phyloP scores from a whole-genome alignment of 495 filamentous ascomycete species.

The Penicillium lagena region DNA sequence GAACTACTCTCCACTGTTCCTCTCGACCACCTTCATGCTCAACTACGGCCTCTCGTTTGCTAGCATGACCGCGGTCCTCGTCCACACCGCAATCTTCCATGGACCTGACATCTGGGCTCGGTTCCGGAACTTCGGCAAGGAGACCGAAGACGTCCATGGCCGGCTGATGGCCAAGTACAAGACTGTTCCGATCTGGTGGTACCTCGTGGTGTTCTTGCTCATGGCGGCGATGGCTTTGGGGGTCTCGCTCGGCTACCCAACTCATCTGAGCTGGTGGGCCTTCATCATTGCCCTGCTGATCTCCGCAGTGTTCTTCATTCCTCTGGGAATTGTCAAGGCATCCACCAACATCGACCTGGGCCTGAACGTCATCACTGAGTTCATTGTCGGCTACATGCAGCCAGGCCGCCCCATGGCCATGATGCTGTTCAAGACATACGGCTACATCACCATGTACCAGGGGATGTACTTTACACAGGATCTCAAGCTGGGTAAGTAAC shows the following conservation, averaged over 20 bases:
- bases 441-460: slow-evolving; percentile 52
- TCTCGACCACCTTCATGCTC: slow-evolving; percentile 54
- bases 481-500: slow-evolving; percentile 36
- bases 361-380: slow-evolving; percentile 56
- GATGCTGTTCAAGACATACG: slow-evolving; percentile 62
- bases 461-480: slow-evolving; percentile 47
- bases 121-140: slow-evolving; percentile 38
- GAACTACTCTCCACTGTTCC: slow-evolving; percentile 53
- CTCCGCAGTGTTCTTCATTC: slow-evolving; percentile 43
- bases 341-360: slow-evolving; percentile 49
- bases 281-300: slow-evolving; percentile 48
- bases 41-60: slow-evolving; percentile 57
- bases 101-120: slow-evolving; percentile 49
- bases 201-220: slow-evolving; percentile 35
- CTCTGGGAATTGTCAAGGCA: slow-evolving; percentile 47
- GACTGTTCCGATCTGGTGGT: slow-evolving; percentile 61
- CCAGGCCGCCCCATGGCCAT: slow-evolving; percentile 54
- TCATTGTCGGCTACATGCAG: slow-evolving; percentile 59
- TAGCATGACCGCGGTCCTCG: slow-evolving; percentile 46
- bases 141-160: slow-evolving; percentile 62
- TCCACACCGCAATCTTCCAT: slow-evolving; percentile 50
- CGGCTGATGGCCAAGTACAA: slow-evolving; percentile 55
- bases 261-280: slow-evolving; percentile 45
- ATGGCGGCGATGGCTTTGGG: slow-evolving; percentile 49
- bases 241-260: slow-evolving; percentile 44